These are phyloP conservation scores for Gelatoporia subvermispora DNA, from an alignment of 768 basidiomycete species.

Conservation along the genomic window DNA sequence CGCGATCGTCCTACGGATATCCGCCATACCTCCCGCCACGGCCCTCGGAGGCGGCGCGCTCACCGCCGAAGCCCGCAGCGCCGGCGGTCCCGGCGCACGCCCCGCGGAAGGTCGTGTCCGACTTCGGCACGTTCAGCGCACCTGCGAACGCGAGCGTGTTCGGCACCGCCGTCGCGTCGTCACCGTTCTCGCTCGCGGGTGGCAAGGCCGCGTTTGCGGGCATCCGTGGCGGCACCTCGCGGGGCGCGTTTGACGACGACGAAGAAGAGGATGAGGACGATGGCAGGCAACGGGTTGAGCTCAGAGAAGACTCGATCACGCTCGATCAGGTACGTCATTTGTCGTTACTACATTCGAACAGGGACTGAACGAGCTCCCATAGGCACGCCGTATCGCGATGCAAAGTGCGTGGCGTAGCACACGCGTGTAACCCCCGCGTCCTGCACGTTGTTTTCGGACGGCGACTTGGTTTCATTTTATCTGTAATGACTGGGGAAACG, in stretches of 20 bases:
- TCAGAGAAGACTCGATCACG: slow-evolving; percentile 81
- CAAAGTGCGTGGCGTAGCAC: slow-evolving; percentile 85
- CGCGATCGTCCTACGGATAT: slow-evolving; percentile 46
- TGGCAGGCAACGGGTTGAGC: slow-evolving; percentile 66
- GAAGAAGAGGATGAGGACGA: slow-evolving; percentile 55
- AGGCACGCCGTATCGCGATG: slow-evolving; percentile 84
- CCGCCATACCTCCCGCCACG: slow-evolving; percentile 42
- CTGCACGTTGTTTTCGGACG: background rate
- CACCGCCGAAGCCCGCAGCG: slow-evolving; percentile 31
- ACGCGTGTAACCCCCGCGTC: slow-evolving; percentile 39
- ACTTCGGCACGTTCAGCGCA: slow-evolving; percentile 84
- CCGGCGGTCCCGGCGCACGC: slow-evolving; percentile 46
- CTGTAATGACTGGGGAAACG: background rate
- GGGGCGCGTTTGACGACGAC: slow-evolving; percentile 59
- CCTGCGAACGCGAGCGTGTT: slow-evolving; percentile 74
- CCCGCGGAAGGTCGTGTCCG: slow-evolving; percentile 81
- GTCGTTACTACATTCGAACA: background rate
- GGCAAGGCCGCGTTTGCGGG: slow-evolving; percentile 84
- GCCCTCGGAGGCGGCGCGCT: slow-evolving; percentile 28
- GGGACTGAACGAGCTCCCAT: background rate
- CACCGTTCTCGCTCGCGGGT: slow-evolving; percentile 74
- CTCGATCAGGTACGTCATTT: slow-evolving; percentile 74
- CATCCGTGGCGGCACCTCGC: slow-evolving; percentile 42
- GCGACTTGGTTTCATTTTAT: background rate
- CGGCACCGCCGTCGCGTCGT: slow-evolving; percentile 75